These are phyloP conservation scores for Gossypium stocksii DNA, from an alignment of 345 rosid species.

Conservation along the genomic window DNA sequence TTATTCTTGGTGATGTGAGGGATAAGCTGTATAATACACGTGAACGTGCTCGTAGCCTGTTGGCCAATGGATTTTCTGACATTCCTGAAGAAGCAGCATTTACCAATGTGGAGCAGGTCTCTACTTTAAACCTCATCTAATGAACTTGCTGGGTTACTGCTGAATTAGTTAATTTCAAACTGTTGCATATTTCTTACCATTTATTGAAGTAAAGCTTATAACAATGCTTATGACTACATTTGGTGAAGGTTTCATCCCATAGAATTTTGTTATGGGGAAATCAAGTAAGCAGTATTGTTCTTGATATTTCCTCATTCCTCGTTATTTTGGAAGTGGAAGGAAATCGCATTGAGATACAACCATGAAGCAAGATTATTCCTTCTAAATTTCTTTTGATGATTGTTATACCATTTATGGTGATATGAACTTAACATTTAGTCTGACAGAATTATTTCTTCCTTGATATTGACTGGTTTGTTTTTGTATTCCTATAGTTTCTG, in stretches of 20 bases:
- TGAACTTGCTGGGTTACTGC: background rate
- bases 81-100: slow-evolving; percentile 71
- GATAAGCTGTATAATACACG: slow-evolving; percentile 90
- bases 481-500: slow-evolving; percentile 49
- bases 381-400: background rate
- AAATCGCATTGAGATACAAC: slow-evolving; percentile 4
- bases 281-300: background rate
- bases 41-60: slow-evolving; percentile 82
- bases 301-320: background rate
- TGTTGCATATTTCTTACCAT: background rate
- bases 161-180: background rate
- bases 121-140: background rate
- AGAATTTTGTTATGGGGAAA: background rate
- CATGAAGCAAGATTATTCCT: background rate
- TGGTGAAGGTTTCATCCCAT: background rate
- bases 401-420: background rate
- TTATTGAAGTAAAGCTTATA: background rate
- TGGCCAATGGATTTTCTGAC: slow-evolving; percentile 75
- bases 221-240: background rate
- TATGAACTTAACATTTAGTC: background rate
- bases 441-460: background rate
- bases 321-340: background rate
- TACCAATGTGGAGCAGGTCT: slow-evolving; percentile 77
- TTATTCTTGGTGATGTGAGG: slow-evolving; percentile 86
- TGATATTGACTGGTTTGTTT: slow-evolving; percentile 13